Conservation (phyloP, 2,329 filamentous ascomycete genomes). For the Pseudocercospora fijiensis region DNA sequence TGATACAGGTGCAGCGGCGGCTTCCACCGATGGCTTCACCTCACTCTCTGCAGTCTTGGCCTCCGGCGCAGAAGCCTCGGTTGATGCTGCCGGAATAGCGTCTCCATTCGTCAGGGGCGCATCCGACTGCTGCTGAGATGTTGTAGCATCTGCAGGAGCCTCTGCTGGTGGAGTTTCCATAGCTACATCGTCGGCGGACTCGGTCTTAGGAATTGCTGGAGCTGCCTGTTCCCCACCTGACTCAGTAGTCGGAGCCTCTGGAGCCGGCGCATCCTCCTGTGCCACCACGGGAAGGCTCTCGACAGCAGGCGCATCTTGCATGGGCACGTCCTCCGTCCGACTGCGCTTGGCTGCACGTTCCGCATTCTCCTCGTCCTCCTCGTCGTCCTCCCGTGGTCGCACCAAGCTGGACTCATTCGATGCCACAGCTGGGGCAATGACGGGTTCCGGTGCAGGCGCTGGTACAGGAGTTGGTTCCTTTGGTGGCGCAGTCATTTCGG, state of each 20-base stretch:
- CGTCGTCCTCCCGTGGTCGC: slow-evolving; percentile 78
- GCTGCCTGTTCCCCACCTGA: neutral
- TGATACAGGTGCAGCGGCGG: slow-evolving; percentile 15
- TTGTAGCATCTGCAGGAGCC: neutral
- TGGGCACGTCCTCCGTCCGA: slow-evolving; percentile 58
- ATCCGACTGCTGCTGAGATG: neutral
- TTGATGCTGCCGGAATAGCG: neutral
- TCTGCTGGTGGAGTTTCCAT: slow-evolving; percentile 6
- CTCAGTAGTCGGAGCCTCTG: neutral
- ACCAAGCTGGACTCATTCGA: slow-evolving; percentile 57
- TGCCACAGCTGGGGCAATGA: slow-evolving; percentile 21
- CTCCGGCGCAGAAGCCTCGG: slow-evolving; percentile 1
- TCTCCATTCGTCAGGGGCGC: slow-evolving; percentile 3
- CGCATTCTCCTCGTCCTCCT: slow-evolving; percentile 49
- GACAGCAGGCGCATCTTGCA: slow-evolving; percentile 11
- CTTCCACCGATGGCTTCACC: slow-evolving; percentile 7
- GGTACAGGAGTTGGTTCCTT: slow-evolving; percentile 14
- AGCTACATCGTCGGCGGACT: slow-evolving; percentile 6
- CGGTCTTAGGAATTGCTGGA: neutral
- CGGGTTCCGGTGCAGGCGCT: slow-evolving; percentile 9
- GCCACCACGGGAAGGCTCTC: neutral
- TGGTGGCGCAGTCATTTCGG: slow-evolving; percentile 27
- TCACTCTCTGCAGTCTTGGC: slow-evolving; percentile 15
- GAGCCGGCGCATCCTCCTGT: neutral
- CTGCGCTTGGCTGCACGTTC: slow-evolving; percentile 77